Conservation (phyloP, 805 yeast species). For the Cyberlindnera petersonii region DNA sequence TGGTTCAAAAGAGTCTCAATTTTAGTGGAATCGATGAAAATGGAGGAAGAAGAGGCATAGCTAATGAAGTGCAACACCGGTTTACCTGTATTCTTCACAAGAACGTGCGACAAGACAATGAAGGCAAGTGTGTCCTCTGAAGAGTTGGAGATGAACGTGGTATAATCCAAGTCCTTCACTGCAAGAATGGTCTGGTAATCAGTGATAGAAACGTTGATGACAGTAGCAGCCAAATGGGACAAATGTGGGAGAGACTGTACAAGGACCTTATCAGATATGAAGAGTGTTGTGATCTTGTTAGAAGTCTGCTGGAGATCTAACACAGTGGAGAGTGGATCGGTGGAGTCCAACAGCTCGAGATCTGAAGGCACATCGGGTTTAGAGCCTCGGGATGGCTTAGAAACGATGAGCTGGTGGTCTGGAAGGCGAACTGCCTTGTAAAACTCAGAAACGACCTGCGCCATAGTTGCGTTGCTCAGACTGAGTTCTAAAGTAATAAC, state of each 20-base stretch:
- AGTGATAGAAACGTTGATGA: constrained; percentile 58
- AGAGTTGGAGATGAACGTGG: constrained; percentile 64
- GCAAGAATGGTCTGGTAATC: constrained; percentile 73
- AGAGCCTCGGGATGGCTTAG: constrained; percentile 13
- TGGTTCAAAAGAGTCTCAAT: constrained; percentile 19
- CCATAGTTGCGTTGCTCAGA: not conserved
- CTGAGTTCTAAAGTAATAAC: no score
- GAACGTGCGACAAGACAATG: constrained; percentile 54
- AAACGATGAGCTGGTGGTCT: constrained; percentile 8
- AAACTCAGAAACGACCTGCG: constrained; percentile 8
- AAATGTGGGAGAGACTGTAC: constrained; percentile 60
- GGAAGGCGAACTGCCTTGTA: constrained; percentile 5
- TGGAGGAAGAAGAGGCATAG: constrained; percentile 19
- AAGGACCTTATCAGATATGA: constrained; percentile 50
- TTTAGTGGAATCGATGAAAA: constrained; percentile 15
- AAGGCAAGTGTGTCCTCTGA: constrained; percentile 49
- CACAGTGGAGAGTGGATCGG: constrained; percentile 17
- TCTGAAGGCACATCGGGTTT: constrained; percentile 3
- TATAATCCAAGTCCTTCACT: constrained; percentile 63
- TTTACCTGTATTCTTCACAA: constrained; percentile 43
- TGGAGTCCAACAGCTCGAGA: constrained; percentile 16
- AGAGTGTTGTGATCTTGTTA: constrained; percentile 28
- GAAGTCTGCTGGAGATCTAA: constrained; percentile 7
- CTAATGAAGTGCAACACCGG: constrained; percentile 74
- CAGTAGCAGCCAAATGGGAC: constrained; percentile 41